phyloP scores from a whole-genome alignment of 1,284 basidiomycete genomes.

The Ceratobasidium sp. region DNA sequence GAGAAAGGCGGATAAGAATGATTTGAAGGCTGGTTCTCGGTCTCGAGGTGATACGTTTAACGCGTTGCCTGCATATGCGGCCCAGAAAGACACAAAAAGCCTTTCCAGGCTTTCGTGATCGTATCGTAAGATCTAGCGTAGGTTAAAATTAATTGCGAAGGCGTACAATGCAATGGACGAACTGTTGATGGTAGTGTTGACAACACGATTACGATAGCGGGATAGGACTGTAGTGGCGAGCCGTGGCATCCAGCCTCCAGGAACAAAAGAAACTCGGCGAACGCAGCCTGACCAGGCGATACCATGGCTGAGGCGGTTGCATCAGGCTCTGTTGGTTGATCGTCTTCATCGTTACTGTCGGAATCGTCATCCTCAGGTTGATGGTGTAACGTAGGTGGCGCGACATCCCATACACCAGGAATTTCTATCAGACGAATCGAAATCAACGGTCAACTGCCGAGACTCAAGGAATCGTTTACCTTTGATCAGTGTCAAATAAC shows the following conservation, averaged over 20 bases:
- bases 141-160: neutral
- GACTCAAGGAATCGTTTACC: conserved; percentile 61
- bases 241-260: conserved; percentile 80
- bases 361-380: conserved; percentile 51
- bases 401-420: conserved; percentile 71
- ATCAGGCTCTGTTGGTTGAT: conserved; percentile 48
- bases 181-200: conserved; percentile 80
- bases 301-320: conserved; percentile 21
- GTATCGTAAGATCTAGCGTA: conserved; percentile 54
- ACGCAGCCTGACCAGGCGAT: conserved; percentile 59
- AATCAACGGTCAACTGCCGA: conserved; percentile 24
- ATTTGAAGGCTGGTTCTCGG: conserved; percentile 61
- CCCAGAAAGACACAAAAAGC: conserved; percentile 84
- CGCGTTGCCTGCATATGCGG: conserved; percentile 75
- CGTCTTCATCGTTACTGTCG: conserved; percentile 59
- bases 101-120: conserved; percentile 57
- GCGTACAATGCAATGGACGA: conserved; percentile 52
- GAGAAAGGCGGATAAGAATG: conserved; percentile 76
- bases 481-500: conserved; percentile 77
- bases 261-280: conserved; percentile 80
- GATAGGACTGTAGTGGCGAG: conserved; percentile 81
- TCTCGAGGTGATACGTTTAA: conserved; percentile 68
- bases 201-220: conserved; percentile 79
- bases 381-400: conserved; percentile 49
- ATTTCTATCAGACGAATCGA: conserved; percentile 62